These are phyloP conservation scores for Lentinula lateritia DNA, from an alignment of 768 basidiomycete species.

Conservation along the genomic window DNA sequence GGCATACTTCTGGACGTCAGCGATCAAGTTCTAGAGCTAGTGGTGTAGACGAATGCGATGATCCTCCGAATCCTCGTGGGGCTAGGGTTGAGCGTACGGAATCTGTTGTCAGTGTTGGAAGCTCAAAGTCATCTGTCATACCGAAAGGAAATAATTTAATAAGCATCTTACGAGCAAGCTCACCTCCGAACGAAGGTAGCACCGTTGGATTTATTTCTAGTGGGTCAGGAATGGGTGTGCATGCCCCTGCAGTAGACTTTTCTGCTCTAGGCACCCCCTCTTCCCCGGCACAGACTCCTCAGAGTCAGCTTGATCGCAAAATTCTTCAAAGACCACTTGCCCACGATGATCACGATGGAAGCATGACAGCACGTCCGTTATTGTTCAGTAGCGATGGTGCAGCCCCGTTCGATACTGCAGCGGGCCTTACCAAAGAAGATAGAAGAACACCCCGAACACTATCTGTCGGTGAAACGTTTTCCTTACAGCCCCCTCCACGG, in stretches of 20 bases:
- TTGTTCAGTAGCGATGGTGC: not conserved
- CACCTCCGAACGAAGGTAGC: slow-evolving; percentile 1
- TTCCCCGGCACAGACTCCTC: slow-evolving; percentile 10
- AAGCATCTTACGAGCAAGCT: slow-evolving; percentile 40
- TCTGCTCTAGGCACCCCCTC: not conserved
- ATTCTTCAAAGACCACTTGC: slow-evolving; percentile 14
- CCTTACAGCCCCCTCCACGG: slow-evolving; percentile 28
- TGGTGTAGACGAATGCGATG: slow-evolving; percentile 18
- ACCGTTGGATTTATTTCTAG: slow-evolving; percentile 7
- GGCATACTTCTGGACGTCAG: slow-evolving; percentile 29
- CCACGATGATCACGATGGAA: slow-evolving; percentile 15
- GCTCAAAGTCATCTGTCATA: slow-evolving; percentile 48
- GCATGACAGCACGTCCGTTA: not conserved
- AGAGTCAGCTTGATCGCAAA: slow-evolving; percentile 32
- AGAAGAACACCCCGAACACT: slow-evolving; percentile 24
- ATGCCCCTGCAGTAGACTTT: slow-evolving; percentile 7
- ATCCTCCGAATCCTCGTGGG: slow-evolving; percentile 20
- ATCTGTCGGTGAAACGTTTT: slow-evolving; percentile 21
- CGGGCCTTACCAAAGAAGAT: not conserved
- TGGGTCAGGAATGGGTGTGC: slow-evolving; percentile 12
- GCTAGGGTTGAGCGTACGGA: slow-evolving; percentile 16
- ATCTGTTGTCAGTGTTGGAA: not conserved
- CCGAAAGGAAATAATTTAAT: slow-evolving; percentile 51
- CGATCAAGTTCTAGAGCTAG: slow-evolving; percentile 51
- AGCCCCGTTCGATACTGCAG: not conserved